These are phyloP conservation scores for Trametes versicolor DNA, from an alignment of 1,284 basidiomycete species.

Conservation along the genomic window DNA sequence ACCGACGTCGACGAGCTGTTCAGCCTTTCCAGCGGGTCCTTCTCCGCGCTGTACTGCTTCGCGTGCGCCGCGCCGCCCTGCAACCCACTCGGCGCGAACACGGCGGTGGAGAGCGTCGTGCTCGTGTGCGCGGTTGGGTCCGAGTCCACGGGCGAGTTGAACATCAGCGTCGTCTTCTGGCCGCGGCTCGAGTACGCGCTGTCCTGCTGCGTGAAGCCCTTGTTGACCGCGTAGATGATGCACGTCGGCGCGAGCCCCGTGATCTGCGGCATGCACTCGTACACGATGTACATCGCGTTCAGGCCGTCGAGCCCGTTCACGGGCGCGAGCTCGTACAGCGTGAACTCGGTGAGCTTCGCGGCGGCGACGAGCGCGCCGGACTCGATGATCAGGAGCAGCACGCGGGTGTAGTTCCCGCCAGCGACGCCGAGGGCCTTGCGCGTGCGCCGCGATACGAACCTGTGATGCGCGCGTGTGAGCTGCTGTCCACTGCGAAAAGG, in stretches of 20 bases:
- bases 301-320: conserved; percentile 21
- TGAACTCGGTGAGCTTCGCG: conserved; percentile 27
- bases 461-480: not conserved
- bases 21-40: not conserved
- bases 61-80: not conserved
- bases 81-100: conserved; percentile 4
- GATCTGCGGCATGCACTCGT: conserved; percentile 28
- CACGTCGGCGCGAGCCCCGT: conserved; percentile 6
- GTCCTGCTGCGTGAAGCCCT: conserved; percentile 17
- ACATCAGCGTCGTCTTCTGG: conserved; percentile 9
- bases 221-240: not conserved
- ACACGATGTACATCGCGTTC: conserved; percentile 29
- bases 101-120: conserved; percentile 12
- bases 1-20: conserved; percentile 1
- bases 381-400: conserved; percentile 23
- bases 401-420: conserved; percentile 13
- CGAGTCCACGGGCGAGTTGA: conserved; percentile 4
- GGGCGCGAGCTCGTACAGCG: conserved; percentile 23
- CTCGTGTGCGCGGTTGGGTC: conserved; percentile 14
- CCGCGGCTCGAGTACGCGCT: conserved; percentile 3
- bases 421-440: conserved; percentile 8
- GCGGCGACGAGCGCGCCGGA: conserved; percentile 22
- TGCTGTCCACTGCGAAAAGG: not conserved
- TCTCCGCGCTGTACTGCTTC: not conserved
- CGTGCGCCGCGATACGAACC: conserved; percentile 15